Base-by-base conservation (phyloP, 1,284 basidiomycete species). In the Ustilago lituana region DNA sequence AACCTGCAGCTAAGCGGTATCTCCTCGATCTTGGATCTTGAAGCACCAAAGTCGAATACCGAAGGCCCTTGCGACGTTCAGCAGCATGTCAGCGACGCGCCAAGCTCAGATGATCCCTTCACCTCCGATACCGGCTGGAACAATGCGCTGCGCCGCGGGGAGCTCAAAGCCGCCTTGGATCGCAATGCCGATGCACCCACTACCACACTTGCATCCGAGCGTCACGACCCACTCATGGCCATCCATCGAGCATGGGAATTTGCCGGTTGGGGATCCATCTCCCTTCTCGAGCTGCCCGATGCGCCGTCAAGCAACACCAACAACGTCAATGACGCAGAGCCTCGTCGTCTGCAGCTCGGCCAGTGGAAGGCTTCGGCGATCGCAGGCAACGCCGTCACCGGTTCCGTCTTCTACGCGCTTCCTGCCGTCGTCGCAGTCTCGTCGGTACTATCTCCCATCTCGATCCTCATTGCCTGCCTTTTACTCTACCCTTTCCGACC, bases 191-290 rank as follows among this genome's bases (percentile, higher is more conserved):
- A 64, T 33, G 45, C 29, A 6, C 60, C 53, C 40, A 51, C 27
- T 24, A 66, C 58, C 12, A 58, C 57, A 2, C 53, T 67, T 17
- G 29, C 54, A 4, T 50, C 63, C n/a, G 63, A 60, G 17, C 54
- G 69, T 15, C 47, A 58, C n/a, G 60, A 67, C 23, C 67, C 66
- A 19, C 47, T 64, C 23, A 66, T 69, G 66, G 59, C 59, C 32
- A 55, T 62, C 37, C 62, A 66, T 52, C 55, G 62, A 44, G 66
- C 48, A 3, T 74, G 67, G 67, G 67, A 71, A n/a, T 76, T 76
- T 31, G 74, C 74, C 5, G 74, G 74, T 15, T 76, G 74, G 74
- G 74, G 74, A 7, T 66, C 62, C 44, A 76, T 76, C n/a, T 57
- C 62, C 12, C 55, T 74, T 11, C 69, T 76, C 48, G 74, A 74